These are phyloP conservation scores for Leccinum incarnatum DNA, from an alignment of 768 basidiomycete genomes.

Conservation along the genomic window DNA sequence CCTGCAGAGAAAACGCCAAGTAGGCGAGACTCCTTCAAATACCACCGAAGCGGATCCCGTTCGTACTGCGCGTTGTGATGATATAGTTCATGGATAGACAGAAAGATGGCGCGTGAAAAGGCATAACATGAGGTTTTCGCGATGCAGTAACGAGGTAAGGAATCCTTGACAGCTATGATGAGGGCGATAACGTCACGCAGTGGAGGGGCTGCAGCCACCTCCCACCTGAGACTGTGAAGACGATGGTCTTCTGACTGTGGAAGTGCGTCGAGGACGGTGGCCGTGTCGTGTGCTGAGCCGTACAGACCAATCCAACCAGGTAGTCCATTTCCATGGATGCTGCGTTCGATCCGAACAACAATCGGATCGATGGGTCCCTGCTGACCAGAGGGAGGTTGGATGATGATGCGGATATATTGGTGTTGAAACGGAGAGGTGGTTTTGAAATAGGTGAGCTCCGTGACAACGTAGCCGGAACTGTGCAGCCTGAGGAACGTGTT, in stretches of 20 bases:
- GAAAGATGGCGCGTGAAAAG: neutral
- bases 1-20: neutral
- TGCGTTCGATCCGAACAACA: no score
- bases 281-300: no score
- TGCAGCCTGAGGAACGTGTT: no score
- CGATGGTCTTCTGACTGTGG: neutral
- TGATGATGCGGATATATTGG: no score
- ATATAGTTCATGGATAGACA: neutral
- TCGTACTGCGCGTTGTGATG: neutral
- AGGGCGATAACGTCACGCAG: neutral
- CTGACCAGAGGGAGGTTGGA: no score
- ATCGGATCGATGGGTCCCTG: no score
- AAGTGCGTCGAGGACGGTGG: neutral
- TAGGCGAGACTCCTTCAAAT: neutral
- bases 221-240: neutral
- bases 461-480: no score
- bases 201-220: neutral
- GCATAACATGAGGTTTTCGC: neutral
- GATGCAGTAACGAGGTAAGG: neutral
- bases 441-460: no score
- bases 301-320: no score
- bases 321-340: no score
- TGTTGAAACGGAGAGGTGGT: no score
- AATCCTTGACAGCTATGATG: neutral
- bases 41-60: neutral